These are phyloP conservation scores for Ascochyta lentis DNA, from an alignment of 2,329 filamentous ascomycete genomes.

Conservation along the genomic window DNA sequence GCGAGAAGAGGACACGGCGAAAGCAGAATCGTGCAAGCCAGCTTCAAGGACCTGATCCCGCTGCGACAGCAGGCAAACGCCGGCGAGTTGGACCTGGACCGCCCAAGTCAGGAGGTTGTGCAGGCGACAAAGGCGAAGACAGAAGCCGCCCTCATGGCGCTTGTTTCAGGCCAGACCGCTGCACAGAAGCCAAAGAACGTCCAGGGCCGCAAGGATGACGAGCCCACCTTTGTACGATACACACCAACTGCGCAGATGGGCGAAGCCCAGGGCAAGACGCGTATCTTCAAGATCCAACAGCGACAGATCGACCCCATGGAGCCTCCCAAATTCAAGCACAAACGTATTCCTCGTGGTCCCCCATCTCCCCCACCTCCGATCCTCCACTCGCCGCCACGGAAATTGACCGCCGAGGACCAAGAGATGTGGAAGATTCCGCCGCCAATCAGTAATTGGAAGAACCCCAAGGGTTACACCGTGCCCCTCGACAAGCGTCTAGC, in stretches of 20 bases:
- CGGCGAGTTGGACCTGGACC: constrained; percentile 85
- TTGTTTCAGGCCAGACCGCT: constrained; percentile 85
- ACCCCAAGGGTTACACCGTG: constrained; percentile 96
- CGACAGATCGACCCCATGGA: constrained; percentile 94
- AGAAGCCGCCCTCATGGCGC: constrained; percentile 78
- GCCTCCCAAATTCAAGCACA: constrained; percentile 98
- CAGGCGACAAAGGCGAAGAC: constrained; percentile 85
- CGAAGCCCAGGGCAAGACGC: constrained; percentile 81
- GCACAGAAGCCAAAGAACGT: constrained; percentile 97
- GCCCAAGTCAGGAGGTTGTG: constrained; percentile 85
- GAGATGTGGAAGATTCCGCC: constrained; percentile 94
- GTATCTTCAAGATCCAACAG: constrained; percentile 98
- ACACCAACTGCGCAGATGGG: constrained; percentile 98
- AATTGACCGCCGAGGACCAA: constrained; percentile 95
- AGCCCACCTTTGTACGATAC: constrained; percentile 93
- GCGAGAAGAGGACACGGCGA: constrained; percentile 87
- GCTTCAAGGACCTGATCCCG: constrained; percentile 96
- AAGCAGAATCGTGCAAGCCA: constrained; percentile 85
- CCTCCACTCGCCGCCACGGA: constrained; percentile 92
- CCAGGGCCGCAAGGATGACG: constrained; percentile 77
- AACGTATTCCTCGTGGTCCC: constrained; percentile 93
- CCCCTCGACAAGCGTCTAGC: constrained; percentile 94
- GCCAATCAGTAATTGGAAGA: constrained; percentile 98
- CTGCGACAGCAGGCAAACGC: constrained; percentile 90
- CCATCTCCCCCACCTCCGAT: constrained; percentile 92